phyloP scores from a whole-genome alignment of 164 flowering plant genomes.

The Santalum album region DNA sequence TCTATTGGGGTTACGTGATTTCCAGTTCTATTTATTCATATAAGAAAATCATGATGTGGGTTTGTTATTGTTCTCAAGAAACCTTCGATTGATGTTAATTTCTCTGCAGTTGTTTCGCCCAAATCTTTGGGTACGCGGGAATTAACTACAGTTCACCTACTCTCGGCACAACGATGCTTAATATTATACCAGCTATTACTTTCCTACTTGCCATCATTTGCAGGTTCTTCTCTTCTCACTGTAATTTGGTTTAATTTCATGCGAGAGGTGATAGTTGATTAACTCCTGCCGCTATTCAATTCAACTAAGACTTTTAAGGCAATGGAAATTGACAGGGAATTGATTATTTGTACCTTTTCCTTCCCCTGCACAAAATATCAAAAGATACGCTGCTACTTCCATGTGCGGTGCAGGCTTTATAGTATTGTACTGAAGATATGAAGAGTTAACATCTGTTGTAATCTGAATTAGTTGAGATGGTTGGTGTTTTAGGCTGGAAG shows the following conservation, averaged over 20 bases:
- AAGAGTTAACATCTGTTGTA: no score
- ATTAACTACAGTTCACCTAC: conserved; percentile 39
- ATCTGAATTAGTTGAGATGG: no score
- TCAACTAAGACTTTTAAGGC: no score
- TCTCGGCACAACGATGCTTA: conserved; percentile 44
- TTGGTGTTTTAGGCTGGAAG: conserved; percentile 50
- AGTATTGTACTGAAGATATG: no score
- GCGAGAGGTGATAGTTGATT: no score
- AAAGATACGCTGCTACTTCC: no score
- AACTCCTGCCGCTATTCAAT: no score
- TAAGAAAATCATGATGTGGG: conserved; percentile 1
- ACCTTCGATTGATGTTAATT: background rate
- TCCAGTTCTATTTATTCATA: background rate
- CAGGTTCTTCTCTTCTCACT: conserved; percentile 25
- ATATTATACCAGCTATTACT: conserved; percentile 46
- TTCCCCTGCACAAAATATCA: no score
- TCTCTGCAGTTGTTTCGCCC: conserved; percentile 27
- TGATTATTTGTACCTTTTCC: no score
- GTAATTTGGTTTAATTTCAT: background rate
- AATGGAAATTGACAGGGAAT: no score
- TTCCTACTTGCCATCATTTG: conserved; percentile 44
- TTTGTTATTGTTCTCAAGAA: background rate
- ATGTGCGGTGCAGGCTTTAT: no score
- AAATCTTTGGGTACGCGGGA: conserved; percentile 41
- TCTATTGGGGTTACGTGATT: conserved; percentile 29